phyloP scores from a whole-genome alignment of 176 grass and related monocot genomes.

The Oryza punctata region DNA sequence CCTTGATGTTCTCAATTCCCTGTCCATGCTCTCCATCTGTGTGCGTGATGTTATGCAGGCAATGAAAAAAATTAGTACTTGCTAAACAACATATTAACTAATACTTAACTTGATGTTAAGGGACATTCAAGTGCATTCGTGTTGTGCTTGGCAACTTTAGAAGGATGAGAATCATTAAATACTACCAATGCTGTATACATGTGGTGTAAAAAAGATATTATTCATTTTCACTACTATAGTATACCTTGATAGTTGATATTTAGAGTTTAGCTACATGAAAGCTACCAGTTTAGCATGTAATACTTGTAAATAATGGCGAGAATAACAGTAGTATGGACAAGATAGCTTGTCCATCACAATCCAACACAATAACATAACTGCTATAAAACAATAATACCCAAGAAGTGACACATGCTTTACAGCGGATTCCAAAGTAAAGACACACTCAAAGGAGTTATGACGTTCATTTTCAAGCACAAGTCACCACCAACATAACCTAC shows the following conservation, averaged over 20 bases:
- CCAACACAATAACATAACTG: neutral
- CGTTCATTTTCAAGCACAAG: neutral
- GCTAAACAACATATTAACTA: slow-evolving; percentile 27
- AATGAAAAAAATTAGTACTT: slow-evolving; percentile 29
- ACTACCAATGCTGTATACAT: slow-evolving; percentile 2
- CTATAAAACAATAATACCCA: neutral
- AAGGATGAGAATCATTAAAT: neutral
- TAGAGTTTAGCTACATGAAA: slow-evolving; percentile 10
- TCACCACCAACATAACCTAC: neutral
- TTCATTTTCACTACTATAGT: neutral
- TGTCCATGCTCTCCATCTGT: slow-evolving; percentile 98
- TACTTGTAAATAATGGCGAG: neutral
- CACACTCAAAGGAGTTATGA: neutral
- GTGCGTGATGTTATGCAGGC: slow-evolving; percentile 38
- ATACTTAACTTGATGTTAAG: slow-evolving; percentile 20
- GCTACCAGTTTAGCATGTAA: slow-evolving; percentile 16
- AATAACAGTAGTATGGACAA: neutral
- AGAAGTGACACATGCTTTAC: slow-evolving; percentile 8
- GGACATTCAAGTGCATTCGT: neutral
- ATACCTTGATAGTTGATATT: neutral
- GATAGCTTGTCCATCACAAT: slow-evolving; percentile 1
- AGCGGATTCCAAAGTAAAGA: neutral
- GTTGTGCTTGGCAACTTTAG: slow-evolving; percentile 20
- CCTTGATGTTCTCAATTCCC: slow-evolving; percentile 76
- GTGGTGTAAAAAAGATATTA: slow-evolving; percentile 15